A percentile compares a stretch with the other conserved stretches of the same genome.
Conservation (phyloP, 352 stramenopile species). For the Phytophthora ohioensis region DNA sequence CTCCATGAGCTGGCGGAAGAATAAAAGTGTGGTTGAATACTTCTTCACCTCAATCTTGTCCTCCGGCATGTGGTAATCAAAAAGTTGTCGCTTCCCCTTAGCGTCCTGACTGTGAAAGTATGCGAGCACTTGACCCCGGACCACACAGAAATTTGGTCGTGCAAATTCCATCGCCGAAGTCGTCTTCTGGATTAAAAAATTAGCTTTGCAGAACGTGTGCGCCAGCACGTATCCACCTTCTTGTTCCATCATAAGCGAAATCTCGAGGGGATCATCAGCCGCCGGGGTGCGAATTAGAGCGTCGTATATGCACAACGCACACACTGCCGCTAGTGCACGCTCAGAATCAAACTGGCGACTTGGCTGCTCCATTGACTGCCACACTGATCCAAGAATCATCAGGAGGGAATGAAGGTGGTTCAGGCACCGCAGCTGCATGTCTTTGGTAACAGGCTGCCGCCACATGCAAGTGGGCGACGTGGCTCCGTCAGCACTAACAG, state of each 20-base stretch:
- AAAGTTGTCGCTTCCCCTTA: conserved; percentile 71
- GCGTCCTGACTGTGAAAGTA: conserved; percentile 82
- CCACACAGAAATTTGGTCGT: conserved; percentile 76
- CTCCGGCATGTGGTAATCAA: conserved; percentile 91
- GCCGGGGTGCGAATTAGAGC: conserved; percentile 83
- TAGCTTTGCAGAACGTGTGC: conserved; percentile 88
- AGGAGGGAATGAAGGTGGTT: conserved; percentile 78
- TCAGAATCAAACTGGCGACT: conserved; percentile 90
- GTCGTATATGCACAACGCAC: conserved; percentile 84
- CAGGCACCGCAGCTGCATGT: conserved; percentile 86
- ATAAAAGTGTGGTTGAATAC: conserved; percentile 89
- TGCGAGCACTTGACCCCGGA: conserved; percentile 75
- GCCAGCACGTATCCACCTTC: conserved; percentile 84
- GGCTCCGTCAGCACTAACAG: conserved; percentile 30
- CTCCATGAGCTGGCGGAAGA: conserved; percentile 90
- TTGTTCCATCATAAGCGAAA: conserved; percentile 85
- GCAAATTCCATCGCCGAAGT: conserved; percentile 88
- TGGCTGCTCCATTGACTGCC: conserved; percentile 90
- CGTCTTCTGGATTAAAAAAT: conserved; percentile 79
- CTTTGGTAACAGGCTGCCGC: conserved; percentile 71
- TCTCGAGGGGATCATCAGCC: conserved; percentile 74
- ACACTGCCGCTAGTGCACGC: conserved; percentile 79
- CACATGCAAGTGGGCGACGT: conserved; percentile 65
- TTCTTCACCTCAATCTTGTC: conserved; percentile 91
- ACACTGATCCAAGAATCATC: conserved; percentile 86